Evolutionary conservation across 345 rosid species (phyloP).

Genomic region (Orychophragmus violaceus): DNA sequence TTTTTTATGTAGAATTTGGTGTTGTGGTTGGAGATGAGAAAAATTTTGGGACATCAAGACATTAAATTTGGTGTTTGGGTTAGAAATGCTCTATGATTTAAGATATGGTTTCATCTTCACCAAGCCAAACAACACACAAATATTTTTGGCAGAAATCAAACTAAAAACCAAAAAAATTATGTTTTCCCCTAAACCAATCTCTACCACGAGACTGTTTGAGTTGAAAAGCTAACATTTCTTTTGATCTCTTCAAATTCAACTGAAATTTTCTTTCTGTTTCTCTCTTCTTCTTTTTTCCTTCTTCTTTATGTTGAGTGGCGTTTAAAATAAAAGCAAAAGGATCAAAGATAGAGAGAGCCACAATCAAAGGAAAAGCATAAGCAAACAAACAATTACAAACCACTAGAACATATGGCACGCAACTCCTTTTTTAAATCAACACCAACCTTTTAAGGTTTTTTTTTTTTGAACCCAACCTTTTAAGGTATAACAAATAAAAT

Average conservation of each 20-base stretch:
- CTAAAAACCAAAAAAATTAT: too few relatives aligned
- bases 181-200: too few relatives aligned
- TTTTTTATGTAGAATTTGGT: too few relatives aligned
- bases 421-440: background rate
- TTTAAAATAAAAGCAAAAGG: constrained; percentile 1
- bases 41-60: too few relatives aligned
- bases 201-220: too few relatives aligned
- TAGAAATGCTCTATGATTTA: too few relatives aligned
- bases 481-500: background rate
- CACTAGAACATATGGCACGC: constrained; percentile 1
- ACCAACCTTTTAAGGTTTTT: background rate
- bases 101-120: too few relatives aligned
- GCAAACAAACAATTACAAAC: constrained; percentile 1
- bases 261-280: background rate
- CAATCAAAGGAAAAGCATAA: constrained; percentile 13
- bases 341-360: constrained; percentile 10
- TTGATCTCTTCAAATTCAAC: background rate
- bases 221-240: background rate
- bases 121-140: too few relatives aligned
- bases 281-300: background rate
- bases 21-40: too few relatives aligned
- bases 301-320: constrained; percentile 15
- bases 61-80: too few relatives aligned
- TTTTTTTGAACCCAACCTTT: too few relatives aligned
- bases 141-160: too few relatives aligned